Evolutionary conservation across 2,329 filamentous ascomycete genomes (phyloP), one percentile per base, ranked within the genome.

Genomic region (Juglanconis sp.): DNA sequence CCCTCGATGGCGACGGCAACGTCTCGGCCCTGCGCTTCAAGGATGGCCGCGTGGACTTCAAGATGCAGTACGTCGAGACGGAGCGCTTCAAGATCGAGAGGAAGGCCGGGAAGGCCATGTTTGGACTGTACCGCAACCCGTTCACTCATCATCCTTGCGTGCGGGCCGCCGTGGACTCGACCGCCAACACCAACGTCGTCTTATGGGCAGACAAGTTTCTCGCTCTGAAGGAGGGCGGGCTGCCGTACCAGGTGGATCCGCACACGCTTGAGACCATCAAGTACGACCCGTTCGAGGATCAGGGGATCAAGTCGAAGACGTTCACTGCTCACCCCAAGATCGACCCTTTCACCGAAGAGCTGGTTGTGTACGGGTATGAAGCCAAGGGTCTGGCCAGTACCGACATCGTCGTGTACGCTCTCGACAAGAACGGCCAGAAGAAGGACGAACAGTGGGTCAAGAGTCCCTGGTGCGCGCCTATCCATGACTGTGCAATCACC

Each of bases 131-230:
- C 55, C 68, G 72, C 13, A 74, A 74, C 54, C 69, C 66, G 31
- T 72, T 63, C 58, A 72, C 72, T 3, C 67, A 68, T 30, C 66
- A 71, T 55, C 69, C 70, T 2, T 71, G 68, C 42, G 68, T 70
- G 4, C 64, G 66, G 17, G 72, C 72, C 48, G 72, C 70, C 2
- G 69, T 74, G 3, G 66, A 72, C 24, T 70, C 63, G 3, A 75
- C 74, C 0, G 73, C 78, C 3, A 83, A 83, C 58, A 82, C 80
- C 0, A 82, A 83, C 59, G 67, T 82, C 3, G 66, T 81, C 1
- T 76, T 73, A 60, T 82, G 76, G 72, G 70, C 74, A 15, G 77
- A 76, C 0, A 71, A 77, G 5, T 65, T 81, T 35, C 67, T 80
- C 2, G 77, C 77, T 0, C 69, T 71, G 42, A 81, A 81, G 63